phyloP scores from a whole-genome alignment of 352 stramenopile species.

The Pythium biforme region DNA sequence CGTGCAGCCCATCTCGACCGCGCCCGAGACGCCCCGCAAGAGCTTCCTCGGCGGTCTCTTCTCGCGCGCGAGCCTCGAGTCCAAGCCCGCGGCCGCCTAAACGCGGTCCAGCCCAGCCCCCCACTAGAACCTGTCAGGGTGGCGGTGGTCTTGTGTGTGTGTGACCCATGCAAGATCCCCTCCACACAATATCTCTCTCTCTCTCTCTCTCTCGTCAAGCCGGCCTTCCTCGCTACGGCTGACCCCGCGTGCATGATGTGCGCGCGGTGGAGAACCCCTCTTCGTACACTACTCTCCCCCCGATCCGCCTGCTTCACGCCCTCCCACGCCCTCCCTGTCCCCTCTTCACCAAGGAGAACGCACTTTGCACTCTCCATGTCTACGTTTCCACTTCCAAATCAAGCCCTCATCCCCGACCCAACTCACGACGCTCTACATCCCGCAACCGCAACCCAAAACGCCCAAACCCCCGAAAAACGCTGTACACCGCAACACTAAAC shows the following conservation, averaged over 20 bases:
- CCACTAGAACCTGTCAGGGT: constrained; percentile 10
- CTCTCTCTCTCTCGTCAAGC: not conserved
- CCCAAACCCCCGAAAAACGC: not conserved
- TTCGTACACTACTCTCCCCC: constrained; percentile 20
- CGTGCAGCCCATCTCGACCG: constrained; percentile 13
- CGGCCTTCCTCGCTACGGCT: not conserved
- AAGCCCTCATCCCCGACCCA: too few species aligned
- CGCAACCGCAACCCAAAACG: too few species aligned
- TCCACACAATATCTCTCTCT: not conserved
- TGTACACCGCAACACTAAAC: constrained; percentile 19
- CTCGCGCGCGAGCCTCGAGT: constrained; percentile 25
- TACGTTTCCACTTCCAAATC: not conserved
- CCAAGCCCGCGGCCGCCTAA: constrained; percentile 22
- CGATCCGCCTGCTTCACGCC: not conserved
- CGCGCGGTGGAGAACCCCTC: constrained; percentile 8
- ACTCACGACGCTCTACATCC: not conserved
- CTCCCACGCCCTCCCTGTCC: not conserved
- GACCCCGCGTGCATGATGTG: constrained; percentile 19
- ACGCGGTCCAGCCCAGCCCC: not conserved
- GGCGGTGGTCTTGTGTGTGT: not conserved
- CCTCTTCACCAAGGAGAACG: too few species aligned
- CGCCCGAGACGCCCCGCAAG: constrained; percentile 17
- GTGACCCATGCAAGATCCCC: not conserved
- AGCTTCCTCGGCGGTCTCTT: constrained; percentile 29
- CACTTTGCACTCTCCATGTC: constrained; percentile 4